Evolutionary conservation across 805 yeast species (phyloP), one percentile per base, ranked within the genome.

Genomic region (Metschnikowia hibisci): DNA sequence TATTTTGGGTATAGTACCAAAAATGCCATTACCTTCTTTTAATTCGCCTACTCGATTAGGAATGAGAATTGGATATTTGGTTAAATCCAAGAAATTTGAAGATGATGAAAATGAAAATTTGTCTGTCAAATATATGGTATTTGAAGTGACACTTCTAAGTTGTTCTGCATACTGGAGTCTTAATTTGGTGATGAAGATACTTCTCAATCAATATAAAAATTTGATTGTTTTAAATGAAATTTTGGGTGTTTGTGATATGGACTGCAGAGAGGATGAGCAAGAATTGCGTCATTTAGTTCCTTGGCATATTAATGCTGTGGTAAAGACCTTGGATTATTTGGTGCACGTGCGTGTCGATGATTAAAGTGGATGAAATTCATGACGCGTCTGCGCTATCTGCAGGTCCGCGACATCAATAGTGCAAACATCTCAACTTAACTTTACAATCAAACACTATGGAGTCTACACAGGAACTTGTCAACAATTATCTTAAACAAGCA

Each of bases 301-400:
- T 20, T 82, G 89, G 83, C 91, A 86, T 58, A 73, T 85, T 18
- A 62, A 76, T 11, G 81, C 88, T 0, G 93, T 86, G 9, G 71
- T 77, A 25, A 83, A 80, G 52, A 68, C 78, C 50, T 61, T 85
- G 54, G 78, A 73, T 38, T 74, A 73, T 39, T 60, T 85, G 43
- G 77, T 78, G 1, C 88, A 84, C 58, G 60, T 84, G 3, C 64
- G 67, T 30, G 82, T 82, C 4, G 57, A 47, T 14, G 39, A 35
- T 12, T 13, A 22, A n/a, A n/a, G n/a, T n/a, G n/a, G n/a, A n/a
- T n/a, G n/a, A n/a, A n/a, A n/a, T n/a, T n/a, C n/a, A n/a, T n/a
- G 29, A 23, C 8, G 12, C 15, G 32, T 15, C 18, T 15, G 18
- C 32, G 9, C 32, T 6, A 11, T 9, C 4, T 33, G 39, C 39